These are phyloP conservation scores for Annulohypoxylon nitens DNA, from an alignment of 495 filamentous ascomycete species.

Conservation along the genomic window DNA sequence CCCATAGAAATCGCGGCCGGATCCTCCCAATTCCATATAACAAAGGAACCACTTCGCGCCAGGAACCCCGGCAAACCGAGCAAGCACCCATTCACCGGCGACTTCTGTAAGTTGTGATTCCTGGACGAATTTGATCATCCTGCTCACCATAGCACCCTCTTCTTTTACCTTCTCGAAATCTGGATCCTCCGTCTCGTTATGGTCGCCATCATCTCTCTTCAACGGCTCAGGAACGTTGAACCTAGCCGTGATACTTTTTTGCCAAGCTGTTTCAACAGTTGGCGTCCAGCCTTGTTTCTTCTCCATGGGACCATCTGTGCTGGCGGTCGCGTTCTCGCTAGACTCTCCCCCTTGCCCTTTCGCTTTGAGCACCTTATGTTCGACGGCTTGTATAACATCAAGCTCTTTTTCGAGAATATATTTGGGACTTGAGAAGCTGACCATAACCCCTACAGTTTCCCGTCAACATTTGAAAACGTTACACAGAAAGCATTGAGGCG, in stretches of 20 bases:
- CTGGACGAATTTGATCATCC: conserved; percentile 60
- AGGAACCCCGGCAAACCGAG: conserved; percentile 57
- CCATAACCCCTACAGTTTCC: conserved; percentile 40
- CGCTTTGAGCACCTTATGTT: conserved; percentile 45
- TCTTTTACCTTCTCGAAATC: conserved; percentile 38
- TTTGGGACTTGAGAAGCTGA: conserved; percentile 55
- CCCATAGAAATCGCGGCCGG: conserved; percentile 54
- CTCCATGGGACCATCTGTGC: conserved; percentile 22
- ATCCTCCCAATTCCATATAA: conserved; percentile 57
- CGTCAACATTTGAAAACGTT: not conserved
- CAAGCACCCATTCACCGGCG: conserved; percentile 65
- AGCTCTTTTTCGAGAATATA: conserved; percentile 54
- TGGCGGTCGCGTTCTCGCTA: not conserved
- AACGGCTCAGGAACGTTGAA: not conserved
- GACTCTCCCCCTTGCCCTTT: conserved; percentile 20
- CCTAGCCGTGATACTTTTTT: conserved; percentile 7
- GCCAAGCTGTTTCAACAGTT: conserved; percentile 2
- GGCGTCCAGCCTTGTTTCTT: conserved; percentile 4
- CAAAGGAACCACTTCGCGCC: conserved; percentile 64
- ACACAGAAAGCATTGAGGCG: not conserved
- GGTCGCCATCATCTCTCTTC: conserved; percentile 10
- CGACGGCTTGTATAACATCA: conserved; percentile 53
- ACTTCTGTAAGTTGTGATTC: conserved; percentile 54
- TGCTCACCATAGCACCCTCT: conserved; percentile 52
- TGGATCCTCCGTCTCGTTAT: conserved; percentile 2